Evolutionary conservation across 2,329 filamentous ascomycete genomes (phyloP).

Genomic region (Botryosphaeria dothidea): DNA sequence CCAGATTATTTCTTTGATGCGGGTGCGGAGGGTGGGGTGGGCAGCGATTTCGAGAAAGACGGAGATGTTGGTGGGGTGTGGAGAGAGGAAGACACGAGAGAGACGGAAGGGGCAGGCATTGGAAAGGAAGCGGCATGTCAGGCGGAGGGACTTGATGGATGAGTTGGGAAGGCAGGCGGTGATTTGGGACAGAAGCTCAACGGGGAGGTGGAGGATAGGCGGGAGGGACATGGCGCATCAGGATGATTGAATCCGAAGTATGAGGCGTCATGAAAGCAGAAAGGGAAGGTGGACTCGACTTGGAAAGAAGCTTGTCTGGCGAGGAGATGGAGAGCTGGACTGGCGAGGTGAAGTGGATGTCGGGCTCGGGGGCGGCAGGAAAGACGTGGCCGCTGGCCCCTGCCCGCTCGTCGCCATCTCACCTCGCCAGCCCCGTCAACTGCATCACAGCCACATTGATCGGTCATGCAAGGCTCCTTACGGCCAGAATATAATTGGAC

Average conservation of each 20-base stretch:
- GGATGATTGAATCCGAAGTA: no score
- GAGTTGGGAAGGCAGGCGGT: neutral
- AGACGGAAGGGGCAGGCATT: slow-evolving; percentile 26
- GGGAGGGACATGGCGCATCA: neutral
- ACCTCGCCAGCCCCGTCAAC: neutral
- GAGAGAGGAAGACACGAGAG: slow-evolving; percentile 42
- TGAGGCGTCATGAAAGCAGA: no score
- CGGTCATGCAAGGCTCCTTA: neutral
- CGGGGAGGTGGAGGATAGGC: neutral
- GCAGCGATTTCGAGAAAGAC: slow-evolving; percentile 40
- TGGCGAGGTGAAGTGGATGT: neutral
- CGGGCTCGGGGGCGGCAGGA: neutral
- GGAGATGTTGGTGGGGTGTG: slow-evolving; percentile 41
- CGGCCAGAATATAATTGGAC: neutral
- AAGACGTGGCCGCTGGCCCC: neutral
- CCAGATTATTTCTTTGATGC: slow-evolving; percentile 44
- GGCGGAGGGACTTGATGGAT: neutral
- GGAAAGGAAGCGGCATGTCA: neutral
- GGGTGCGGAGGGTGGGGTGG: slow-evolving; percentile 34
- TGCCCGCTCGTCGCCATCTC: neutral
- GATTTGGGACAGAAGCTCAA: neutral
- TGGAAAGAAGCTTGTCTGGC: neutral
- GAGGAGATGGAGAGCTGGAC: no score
- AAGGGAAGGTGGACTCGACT: no score
- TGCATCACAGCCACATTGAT: neutral